Conservation (phyloP, 2,329 filamentous ascomycete species). For the Myriosclerotinia duriaeana region DNA sequence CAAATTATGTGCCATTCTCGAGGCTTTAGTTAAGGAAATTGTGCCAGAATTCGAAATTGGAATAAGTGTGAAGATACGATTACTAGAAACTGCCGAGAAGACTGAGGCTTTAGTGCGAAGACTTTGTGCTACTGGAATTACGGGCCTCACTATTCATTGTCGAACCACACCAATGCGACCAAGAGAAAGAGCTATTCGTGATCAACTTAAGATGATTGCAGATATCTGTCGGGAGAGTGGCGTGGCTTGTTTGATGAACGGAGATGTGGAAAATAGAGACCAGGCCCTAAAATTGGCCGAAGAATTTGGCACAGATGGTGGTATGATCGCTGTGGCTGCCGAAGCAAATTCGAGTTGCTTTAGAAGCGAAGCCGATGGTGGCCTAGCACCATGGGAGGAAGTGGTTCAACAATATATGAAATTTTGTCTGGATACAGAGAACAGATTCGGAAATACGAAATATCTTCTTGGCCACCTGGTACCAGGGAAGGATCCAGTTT, state of each 20-base stretch:
- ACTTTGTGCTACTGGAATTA: conserved; percentile 85
- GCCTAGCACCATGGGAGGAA: conserved; percentile 70
- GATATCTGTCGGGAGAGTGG: conserved; percentile 78
- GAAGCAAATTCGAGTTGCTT: conserved; percentile 93
- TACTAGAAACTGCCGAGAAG: conserved; percentile 72
- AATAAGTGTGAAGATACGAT: conserved; percentile 94
- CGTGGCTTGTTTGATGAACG: conserved; percentile 94
- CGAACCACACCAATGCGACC: conserved; percentile 95
- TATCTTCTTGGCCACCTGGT: conserved; percentile 83
- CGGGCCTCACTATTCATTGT: conserved; percentile 89
- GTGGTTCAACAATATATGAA: conserved; percentile 75
- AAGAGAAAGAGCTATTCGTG: conserved; percentile 80
- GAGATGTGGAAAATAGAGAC: conserved; percentile 76
- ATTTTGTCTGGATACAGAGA: conserved; percentile 72
- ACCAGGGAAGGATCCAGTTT: conserved; percentile 70
- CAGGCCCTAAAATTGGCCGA: conserved; percentile 68
- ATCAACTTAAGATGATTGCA: conserved; percentile 81
- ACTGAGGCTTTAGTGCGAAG: conserved; percentile 76
- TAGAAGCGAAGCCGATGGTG: conserved; percentile 65
- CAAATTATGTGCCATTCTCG: conserved; percentile 76
- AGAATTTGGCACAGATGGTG: conserved; percentile 85
- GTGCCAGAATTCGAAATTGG: conserved; percentile 78
- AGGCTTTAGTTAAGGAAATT: conserved; percentile 77
- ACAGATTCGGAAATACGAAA: conserved; percentile 90
- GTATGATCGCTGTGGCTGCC: conserved; percentile 94